These are phyloP conservation scores for Colletotrichum eleusines DNA, from an alignment of 2,329 filamentous ascomycete genomes.

Conservation along the genomic window DNA sequence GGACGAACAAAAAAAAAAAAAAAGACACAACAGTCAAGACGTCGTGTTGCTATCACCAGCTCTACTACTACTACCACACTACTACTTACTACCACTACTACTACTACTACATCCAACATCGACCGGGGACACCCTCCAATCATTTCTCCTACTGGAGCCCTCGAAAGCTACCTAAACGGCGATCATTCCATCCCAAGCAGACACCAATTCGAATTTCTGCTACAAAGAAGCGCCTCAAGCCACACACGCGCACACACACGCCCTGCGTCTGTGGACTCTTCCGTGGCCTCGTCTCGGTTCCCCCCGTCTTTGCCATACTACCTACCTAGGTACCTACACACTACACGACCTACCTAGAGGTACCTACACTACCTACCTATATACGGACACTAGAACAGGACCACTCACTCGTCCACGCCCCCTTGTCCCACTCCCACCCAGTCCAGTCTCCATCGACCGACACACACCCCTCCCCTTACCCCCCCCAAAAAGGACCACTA, in stretches of 20 bases:
- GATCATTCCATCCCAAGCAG: constrained; percentile 38
- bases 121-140: constrained; percentile 17
- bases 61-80: background rate
- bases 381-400: too few species aligned
- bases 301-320: too few species aligned
- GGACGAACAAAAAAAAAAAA: background rate
- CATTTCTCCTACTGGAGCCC: constrained; percentile 10
- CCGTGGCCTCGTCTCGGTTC: constrained; percentile 34
- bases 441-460: too few species aligned
- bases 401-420: too few species aligned
- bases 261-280: constrained; percentile 19
- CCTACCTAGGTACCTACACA: too few species aligned
- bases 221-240: constrained; percentile 41
- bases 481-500: too few species aligned
- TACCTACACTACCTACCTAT: too few species aligned
- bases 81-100: too few species aligned
- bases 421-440: too few species aligned
- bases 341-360: too few species aligned
- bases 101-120: background rate
- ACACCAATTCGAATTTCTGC: constrained; percentile 37
- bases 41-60: background rate
- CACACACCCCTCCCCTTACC: too few species aligned
- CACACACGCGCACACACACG: constrained; percentile 26
- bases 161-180: constrained; percentile 32
- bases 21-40: background rate